Conservation (phyloP, 2,329 filamentous ascomycete species). For the Orbilia javanica region DNA sequence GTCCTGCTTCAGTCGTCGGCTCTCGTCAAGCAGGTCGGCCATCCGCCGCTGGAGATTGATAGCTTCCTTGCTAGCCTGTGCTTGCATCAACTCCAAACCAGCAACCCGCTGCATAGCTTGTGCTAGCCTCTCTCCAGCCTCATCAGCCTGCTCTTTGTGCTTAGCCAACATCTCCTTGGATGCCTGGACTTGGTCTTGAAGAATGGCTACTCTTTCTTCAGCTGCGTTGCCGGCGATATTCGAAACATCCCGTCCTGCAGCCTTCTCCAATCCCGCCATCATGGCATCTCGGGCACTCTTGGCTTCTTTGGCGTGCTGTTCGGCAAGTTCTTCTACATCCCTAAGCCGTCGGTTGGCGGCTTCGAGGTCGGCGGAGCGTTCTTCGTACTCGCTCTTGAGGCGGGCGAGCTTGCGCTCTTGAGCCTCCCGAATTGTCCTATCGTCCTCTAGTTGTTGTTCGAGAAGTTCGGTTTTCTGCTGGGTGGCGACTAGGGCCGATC, state of each 20-base stretch:
- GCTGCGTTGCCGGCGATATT: slow-evolving; percentile 68
- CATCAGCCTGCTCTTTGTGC: slow-evolving; percentile 89
- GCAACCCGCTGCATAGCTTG: slow-evolving; percentile 96
- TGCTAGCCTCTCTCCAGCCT: slow-evolving; percentile 86
- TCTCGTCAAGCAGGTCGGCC: slow-evolving; percentile 84
- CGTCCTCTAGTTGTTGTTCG: slow-evolving; percentile 85
- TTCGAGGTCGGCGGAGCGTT: slow-evolving; percentile 81
- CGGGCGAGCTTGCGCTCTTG: slow-evolving; percentile 81
- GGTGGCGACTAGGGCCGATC: slow-evolving; percentile 82
- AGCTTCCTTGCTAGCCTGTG: slow-evolving; percentile 93
- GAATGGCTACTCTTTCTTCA: slow-evolving; percentile 76
- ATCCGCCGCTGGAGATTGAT: slow-evolving; percentile 90
- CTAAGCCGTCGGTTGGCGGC: slow-evolving; percentile 78
- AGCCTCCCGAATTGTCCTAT: slow-evolving; percentile 80
- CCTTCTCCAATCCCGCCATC: slow-evolving; percentile 82
- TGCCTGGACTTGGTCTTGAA: slow-evolving; percentile 82
- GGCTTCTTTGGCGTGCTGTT: slow-evolving; percentile 88
- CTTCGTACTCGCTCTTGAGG: slow-evolving; percentile 85
- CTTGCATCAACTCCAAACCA: slow-evolving; percentile 94
- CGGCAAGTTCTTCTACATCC: slow-evolving; percentile 88
- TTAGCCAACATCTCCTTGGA: slow-evolving; percentile 85
- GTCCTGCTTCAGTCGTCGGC: slow-evolving; percentile 81
- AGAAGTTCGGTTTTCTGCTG: slow-evolving; percentile 80
- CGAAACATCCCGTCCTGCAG: slow-evolving; percentile 68
- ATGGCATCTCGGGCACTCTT: slow-evolving; percentile 85